Percentiles rank a stretch among this genome's conserved stretches.
phyloP scores from a whole-genome alignment of 495 filamentous ascomycete genomes.

The Talaromyces nanjingensis region DNA sequence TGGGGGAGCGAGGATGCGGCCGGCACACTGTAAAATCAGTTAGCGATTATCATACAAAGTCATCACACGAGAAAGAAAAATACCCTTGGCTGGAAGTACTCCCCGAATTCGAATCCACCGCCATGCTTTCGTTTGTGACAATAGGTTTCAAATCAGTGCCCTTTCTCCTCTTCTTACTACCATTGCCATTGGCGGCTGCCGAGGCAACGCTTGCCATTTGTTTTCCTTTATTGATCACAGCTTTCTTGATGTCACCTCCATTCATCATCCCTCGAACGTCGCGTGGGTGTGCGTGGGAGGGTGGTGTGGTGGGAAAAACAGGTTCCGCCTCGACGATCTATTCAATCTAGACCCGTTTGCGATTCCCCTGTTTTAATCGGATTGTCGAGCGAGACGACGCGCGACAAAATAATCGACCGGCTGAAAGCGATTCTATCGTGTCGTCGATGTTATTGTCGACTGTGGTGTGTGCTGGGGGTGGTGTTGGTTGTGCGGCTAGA shows the following conservation, averaged over 20 bases:
- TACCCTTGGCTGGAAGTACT: slow-evolving; percentile 47
- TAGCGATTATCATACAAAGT: slow-evolving; percentile 15
- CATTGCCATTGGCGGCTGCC: slow-evolving; percentile 58
- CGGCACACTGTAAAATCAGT: slow-evolving; percentile 21
- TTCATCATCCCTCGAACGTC: slow-evolving; percentile 49
- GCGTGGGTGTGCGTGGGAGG: slow-evolving; percentile 3
- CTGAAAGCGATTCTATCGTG: background rate
- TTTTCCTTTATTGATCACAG: slow-evolving; percentile 72
- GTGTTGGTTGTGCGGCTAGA: background rate
- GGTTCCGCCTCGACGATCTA: background rate
- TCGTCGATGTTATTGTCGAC: background rate
- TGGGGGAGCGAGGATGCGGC: slow-evolving; percentile 38
- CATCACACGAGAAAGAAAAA: slow-evolving; percentile 20
- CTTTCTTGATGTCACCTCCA: slow-evolving; percentile 66
- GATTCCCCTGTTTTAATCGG: slow-evolving; percentile 1
- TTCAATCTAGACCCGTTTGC: slow-evolving; percentile 6
- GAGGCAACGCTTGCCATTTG: slow-evolving; percentile 57
- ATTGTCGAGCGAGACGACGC: background rate
- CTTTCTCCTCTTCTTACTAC: slow-evolving; percentile 78
- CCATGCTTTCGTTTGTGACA: slow-evolving; percentile 67
- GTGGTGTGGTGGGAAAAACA: slow-evolving; percentile 20
- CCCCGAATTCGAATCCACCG: slow-evolving; percentile 28
- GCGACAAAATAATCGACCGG: background rate
- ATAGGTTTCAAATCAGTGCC: slow-evolving; percentile 81
- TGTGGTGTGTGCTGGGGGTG: background rate